Conservation (phyloP, 176 grass and related monocot genomes). For the Rhynchospora tenuis region DNA sequence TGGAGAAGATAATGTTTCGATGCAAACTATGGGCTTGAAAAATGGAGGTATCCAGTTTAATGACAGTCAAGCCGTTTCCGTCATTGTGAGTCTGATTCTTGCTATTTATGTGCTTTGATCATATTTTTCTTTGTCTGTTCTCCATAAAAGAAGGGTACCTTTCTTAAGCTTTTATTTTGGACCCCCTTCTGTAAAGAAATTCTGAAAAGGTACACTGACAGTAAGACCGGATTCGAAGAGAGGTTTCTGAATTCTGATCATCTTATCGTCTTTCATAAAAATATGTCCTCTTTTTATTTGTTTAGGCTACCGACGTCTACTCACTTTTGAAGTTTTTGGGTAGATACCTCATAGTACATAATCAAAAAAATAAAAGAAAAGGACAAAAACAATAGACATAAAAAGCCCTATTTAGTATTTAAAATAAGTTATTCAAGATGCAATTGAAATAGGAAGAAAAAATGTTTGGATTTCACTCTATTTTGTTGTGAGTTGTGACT, state of each 20-base stretch:
- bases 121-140: constrained; percentile 10
- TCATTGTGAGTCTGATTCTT: constrained; percentile 6
- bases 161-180: constrained; percentile 1
- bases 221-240: not conserved
- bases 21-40: not conserved
- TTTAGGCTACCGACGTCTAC: not conserved
- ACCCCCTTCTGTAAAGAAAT: not conserved
- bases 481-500: not conserved
- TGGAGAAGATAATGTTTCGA: not conserved
- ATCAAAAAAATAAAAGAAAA: no score
- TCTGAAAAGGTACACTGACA: not conserved
- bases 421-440: not conserved
- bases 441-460: not conserved
- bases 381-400: no score
- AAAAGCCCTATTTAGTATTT: not conserved
- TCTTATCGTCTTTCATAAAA: not conserved
- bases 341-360: not conserved
- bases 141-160: not conserved
- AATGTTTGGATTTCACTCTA: not conserved
- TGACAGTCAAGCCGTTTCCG: constrained; percentile 1
- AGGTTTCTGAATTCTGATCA: not conserved
- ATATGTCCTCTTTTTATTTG: not conserved
- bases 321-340: not conserved
- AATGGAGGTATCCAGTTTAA: constrained; percentile 3
- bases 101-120: not conserved